Evolutionary conservation across 345 rosid genomes (phyloP).

Genomic region (Linum tenue): DNA sequence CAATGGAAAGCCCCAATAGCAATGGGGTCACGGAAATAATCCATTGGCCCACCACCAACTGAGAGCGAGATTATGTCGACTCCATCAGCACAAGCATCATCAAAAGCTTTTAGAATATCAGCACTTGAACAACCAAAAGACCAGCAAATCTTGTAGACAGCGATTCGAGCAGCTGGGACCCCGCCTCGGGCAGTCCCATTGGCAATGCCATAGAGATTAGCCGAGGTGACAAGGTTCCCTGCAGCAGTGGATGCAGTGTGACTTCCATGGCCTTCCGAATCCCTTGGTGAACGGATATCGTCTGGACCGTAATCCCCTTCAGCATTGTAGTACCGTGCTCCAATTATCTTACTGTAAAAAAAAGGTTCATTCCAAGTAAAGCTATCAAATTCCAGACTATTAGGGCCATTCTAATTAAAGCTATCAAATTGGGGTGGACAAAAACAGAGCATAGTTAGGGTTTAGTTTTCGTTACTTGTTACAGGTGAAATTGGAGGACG

Average conservation of each 20-base stretch:
- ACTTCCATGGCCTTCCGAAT: constrained; percentile 13
- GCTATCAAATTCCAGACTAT: background rate
- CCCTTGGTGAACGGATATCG: constrained; percentile 2
- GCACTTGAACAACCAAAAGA: background rate
- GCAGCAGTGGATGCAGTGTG: constrained; percentile 21
- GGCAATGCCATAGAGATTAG: constrained; percentile 10
- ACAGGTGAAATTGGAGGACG: constrained; percentile 11
- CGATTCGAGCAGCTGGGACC: constrained; percentile 14
- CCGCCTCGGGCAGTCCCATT: constrained; percentile 16
- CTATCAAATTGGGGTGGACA: background rate
- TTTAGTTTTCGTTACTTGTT: constrained; percentile 8
- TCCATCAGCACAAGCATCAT: constrained; percentile 7
- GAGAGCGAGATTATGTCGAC: constrained; percentile 22
- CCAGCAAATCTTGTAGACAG: constrained; percentile 9
- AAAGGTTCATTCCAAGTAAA: background rate
- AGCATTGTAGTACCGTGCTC: constrained; percentile 11
- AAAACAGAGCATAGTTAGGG: background rate
- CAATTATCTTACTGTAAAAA: constrained; percentile 13
- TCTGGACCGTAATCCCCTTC: background rate
- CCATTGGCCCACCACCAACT: background rate
- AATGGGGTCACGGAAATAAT: background rate
- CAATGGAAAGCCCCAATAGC: constrained; percentile 7
- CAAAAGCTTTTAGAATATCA: constrained; percentile 5
- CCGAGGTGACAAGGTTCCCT: constrained; percentile 7
- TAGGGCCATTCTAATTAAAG: too few relatives aligned